These are phyloP conservation scores for Isatis tinctoria DNA, from an alignment of 345 rosid genomes.

Conservation along the genomic window DNA sequence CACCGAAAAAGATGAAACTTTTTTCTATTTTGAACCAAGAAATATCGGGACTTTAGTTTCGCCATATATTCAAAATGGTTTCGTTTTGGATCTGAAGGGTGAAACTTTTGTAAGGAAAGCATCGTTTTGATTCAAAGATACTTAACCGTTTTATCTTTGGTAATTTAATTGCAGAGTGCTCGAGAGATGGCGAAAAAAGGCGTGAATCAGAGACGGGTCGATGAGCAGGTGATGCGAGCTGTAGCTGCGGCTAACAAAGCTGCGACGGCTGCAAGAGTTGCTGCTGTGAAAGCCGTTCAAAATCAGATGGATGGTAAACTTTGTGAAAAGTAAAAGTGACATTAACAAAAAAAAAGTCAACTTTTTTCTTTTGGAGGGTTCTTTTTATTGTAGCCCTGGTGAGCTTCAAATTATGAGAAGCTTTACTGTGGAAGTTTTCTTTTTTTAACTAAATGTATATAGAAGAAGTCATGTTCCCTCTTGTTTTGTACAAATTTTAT, in stretches of 20 bases:
- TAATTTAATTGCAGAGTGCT: conserved; percentile 48
- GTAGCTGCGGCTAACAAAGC: conserved; percentile 82
- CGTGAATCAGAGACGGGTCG: conserved; percentile 48
- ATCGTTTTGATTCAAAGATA: background rate
- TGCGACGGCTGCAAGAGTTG: conserved; percentile 93
- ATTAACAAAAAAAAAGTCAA: background rate
- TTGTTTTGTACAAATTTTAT: background rate
- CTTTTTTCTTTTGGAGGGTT: background rate
- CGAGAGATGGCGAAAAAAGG: conserved; percentile 61
- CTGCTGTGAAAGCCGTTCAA: conserved; percentile 90
- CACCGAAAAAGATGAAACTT: background rate
- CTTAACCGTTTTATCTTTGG: background rate
- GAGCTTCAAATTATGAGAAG: conserved; percentile 23
- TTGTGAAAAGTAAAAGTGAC: conserved; percentile 43
- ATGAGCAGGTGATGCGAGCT: conserved; percentile 66
- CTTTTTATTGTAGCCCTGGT: conserved; percentile 3
- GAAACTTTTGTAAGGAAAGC: background rate
- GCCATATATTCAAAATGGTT: background rate
- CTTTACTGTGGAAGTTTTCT: conserved; percentile 13
- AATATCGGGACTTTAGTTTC: background rate
- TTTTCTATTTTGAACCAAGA: too few species aligned
- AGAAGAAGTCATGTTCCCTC: conserved; percentile 12
- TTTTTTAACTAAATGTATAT: conserved; percentile 14
- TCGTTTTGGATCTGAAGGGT: background rate
- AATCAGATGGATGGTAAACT: conserved; percentile 79